Percentiles rank a stretch among this genome's conserved stretches.
Evolutionary conservation across 129 eudicot genomes (phyloP).

Genomic region (Apium graveolens): DNA sequence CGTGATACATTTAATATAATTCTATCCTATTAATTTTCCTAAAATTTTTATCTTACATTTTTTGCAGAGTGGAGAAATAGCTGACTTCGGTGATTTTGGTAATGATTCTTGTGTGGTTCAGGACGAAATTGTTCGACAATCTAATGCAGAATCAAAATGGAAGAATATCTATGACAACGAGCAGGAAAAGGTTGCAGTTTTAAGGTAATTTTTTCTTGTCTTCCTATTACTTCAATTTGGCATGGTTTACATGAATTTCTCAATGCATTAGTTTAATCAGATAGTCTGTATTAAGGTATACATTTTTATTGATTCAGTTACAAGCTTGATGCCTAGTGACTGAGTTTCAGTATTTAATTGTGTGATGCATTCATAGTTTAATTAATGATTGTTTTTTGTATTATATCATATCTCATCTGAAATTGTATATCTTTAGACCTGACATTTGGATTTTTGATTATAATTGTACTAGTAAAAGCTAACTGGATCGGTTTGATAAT

Average conservation of each 20-base stretch:
- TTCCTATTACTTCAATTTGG: not conserved
- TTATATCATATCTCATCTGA: not conserved
- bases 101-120: constrained; percentile 29
- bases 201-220: constrained; percentile 25
- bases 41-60: not conserved
- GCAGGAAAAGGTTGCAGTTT: constrained; percentile 11
- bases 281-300: not conserved
- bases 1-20: not conserved
- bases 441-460: not conserved
- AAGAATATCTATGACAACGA: constrained; percentile 11
- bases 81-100: constrained; percentile 35
- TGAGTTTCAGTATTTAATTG: not conserved
- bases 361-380: not conserved
- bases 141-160: constrained; percentile 14
- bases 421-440: not conserved
- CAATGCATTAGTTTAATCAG: not conserved
- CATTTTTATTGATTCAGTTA: not conserved
- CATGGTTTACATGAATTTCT: not conserved
- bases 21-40: not conserved
- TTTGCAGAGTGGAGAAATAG: constrained; percentile 25
- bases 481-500: constrained; percentile 6
- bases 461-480: not conserved
- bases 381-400: not conserved
- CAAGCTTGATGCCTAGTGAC: not conserved
- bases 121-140: constrained; percentile 18